Evolutionary conservation across 257 asterid genomes (phyloP), one percentile per base, ranked within the genome.

Genomic region (Plectranthus barbatus): DNA sequence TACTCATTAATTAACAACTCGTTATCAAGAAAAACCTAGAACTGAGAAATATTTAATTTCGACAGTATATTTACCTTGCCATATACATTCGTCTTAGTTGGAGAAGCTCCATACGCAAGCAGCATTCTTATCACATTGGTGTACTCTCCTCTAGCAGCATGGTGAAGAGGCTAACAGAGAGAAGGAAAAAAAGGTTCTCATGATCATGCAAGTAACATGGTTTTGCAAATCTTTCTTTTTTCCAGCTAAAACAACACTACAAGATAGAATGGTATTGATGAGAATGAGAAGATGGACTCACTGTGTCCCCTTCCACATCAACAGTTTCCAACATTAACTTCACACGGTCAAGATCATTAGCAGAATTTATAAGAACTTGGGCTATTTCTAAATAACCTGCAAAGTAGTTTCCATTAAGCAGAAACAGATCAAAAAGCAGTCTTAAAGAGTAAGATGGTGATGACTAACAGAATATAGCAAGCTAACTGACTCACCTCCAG

Each of bases 91-190:
- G 74, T 68, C 61, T 0, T 66, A 33, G 73, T 70, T 29, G 84
- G 95, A 66, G 86, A 86, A 51, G 98, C 86, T 46, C 96, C 96
- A 57, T 62, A 52, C 24, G 81, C 67, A 40, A 88, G 81, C 81
- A 88, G 72, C 78, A 91, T 70, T 57, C 85, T 76, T 15, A 91
- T 56, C 39, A 78, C 79, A 72, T 77, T 62, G 47, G 56, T 76
- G 17, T 83, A 82, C 76, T 91, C 96, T 4, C 98, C 96, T 77
- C 98, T 83, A 39, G 92, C 95, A 70, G 98, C 98, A 84, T 88
- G 92, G 76, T 88, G 98, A 50, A 91, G 96, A 69, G 98, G 96
- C 98, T 91, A 74, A 48, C 23, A 68, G 19, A 55, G n/a, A 66
- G n/a, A 66, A 24, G 46, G 5, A 60, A 34, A 56, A 57, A 63